Percentiles rank a stretch among this genome's conserved stretches.
phyloP scores from a whole-genome alignment of 495 filamentous ascomycete species.

The Sabuloglossum arenarium region DNA sequence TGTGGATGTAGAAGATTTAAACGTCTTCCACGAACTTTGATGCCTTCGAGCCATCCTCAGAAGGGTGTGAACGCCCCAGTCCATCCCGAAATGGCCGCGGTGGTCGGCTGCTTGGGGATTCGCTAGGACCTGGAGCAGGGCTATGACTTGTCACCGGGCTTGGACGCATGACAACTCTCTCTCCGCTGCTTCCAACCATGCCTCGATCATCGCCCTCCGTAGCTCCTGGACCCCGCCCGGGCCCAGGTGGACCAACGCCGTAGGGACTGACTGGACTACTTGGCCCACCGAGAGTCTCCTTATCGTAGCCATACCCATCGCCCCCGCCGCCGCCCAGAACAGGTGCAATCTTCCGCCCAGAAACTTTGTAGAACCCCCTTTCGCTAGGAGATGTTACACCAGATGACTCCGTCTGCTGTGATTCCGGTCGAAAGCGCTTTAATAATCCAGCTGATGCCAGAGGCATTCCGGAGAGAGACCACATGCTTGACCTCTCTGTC shows the following conservation, averaged over 20 bases:
- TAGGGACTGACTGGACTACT: slow-evolving; percentile 27
- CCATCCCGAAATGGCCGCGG: slow-evolving; percentile 15
- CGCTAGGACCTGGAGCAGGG: slow-evolving; percentile 16
- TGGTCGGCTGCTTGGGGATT: slow-evolving; percentile 11
- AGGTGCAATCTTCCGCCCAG: slow-evolving; percentile 51
- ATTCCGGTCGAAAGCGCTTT: slow-evolving; percentile 12
- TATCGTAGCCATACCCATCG: slow-evolving; percentile 34
- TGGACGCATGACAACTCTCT: slow-evolving; percentile 13
- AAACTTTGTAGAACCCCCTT: slow-evolving; percentile 38
- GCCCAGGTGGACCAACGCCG: slow-evolving; percentile 22
- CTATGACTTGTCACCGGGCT: slow-evolving; percentile 20
- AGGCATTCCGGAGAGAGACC: slow-evolving; percentile 8
- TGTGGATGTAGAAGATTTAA: background rate
- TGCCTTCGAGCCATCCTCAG: slow-evolving; percentile 23
- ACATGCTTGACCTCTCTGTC: background rate
- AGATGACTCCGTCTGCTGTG: slow-evolving; percentile 13
- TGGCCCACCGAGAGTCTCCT: slow-evolving; percentile 16
- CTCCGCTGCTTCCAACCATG: slow-evolving; percentile 5
- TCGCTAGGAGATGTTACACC: slow-evolving; percentile 25
- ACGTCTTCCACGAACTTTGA: slow-evolving; percentile 33
- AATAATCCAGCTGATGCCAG: slow-evolving; percentile 6
- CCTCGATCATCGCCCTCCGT: background rate
- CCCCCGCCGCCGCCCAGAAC: slow-evolving; percentile 42
- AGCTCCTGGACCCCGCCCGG: slow-evolving; percentile 12
- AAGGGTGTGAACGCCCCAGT: slow-evolving; percentile 23